Base-by-base conservation (phyloP, 2,329 filamentous ascomycete genomes). In the Cordyceps farinosa region DNA sequence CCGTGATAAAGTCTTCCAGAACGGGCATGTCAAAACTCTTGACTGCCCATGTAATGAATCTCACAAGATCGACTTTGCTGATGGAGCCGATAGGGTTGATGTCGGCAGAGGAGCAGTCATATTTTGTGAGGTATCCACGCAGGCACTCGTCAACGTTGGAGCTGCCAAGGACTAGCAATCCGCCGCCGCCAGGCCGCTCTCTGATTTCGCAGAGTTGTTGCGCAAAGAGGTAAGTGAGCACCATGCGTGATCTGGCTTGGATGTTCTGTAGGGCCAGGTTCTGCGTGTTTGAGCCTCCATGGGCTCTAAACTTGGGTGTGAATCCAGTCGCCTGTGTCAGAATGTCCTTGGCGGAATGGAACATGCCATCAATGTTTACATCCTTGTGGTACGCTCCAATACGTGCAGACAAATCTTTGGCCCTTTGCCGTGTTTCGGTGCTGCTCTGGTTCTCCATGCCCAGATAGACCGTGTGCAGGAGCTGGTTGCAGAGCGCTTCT, bases 361-460 rank as follows among this genome's bases (percentile, higher is more conserved):
- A 86, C 9, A 88, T 81, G 1, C 81, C 80, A 70, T 94, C 91
- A 63, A 94, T 92, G 69, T 92, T 85, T 51, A 92, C 78, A 70
- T 93, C 84, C 4, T 85, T 80, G 71, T 95, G 91, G 69, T 92
- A 87, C 17, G 84, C 80, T 3, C 90, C 90, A 59, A 94, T 91
- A 5, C 78, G 80, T 4, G 78, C 70, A 5, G 82, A 73, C 0
- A 94, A 80, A 0, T 83, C 79, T 69, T 84, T 83, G 1, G 91
- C 88, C 34, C 91, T 80, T 53, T 81, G 78, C 10, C 90, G 78
- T 0, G 90, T 92, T 66, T 91, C 88, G 48, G 78, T 76, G 30
- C 83, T 86, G 56, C 84, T 87, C 48, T 88, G 88, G 66, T 89
- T 85, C 67, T 81, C 77, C 70, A 87, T 92, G 11, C 89, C 90